These are phyloP conservation scores for Elongisporangium anandrum DNA, from an alignment of 352 stramenopile species.

Conservation along the genomic window DNA sequence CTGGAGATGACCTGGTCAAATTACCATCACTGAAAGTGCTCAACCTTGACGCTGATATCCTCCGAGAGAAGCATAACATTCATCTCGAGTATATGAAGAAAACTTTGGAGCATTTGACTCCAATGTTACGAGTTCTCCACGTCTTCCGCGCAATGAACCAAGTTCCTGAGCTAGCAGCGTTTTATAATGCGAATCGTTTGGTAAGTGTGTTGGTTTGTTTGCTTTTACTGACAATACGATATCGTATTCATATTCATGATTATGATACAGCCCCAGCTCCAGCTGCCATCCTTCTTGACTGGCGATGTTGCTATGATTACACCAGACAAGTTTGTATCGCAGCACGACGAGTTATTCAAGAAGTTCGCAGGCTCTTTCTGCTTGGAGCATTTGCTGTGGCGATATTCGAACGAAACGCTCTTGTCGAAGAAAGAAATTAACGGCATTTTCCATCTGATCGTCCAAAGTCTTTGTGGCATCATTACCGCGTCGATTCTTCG, in stretches of 20 bases:
- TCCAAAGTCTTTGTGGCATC: conserved; percentile 75
- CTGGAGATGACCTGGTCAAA: conserved; percentile 30
- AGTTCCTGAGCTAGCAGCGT: conserved; percentile 60
- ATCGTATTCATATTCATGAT: neutral
- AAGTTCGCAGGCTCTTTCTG: conserved; percentile 72
- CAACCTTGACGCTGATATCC: conserved; percentile 56
- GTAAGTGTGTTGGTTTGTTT: conserved; percentile 16
- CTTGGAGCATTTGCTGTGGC: conserved; percentile 67
- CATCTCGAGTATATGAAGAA: conserved; percentile 70
- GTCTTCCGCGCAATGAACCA: conserved; percentile 73
- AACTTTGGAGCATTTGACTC: conserved; percentile 49
- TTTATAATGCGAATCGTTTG: conserved; percentile 79
- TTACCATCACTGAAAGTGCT: conserved; percentile 68
- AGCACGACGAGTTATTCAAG: conserved; percentile 80
- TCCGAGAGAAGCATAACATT: conserved; percentile 57
- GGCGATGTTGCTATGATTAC: conserved; percentile 69
- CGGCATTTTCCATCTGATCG: conserved; percentile 67
- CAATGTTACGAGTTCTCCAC: conserved; percentile 71
- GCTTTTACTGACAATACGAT: neutral
- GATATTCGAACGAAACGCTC: conserved; percentile 64
- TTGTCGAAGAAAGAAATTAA: conserved; percentile 82
- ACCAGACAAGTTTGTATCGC: conserved; percentile 62
- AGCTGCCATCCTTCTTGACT: conserved; percentile 66
- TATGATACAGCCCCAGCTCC: conserved; percentile 53
- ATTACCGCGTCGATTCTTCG: conserved; percentile 57